phyloP scores from a whole-genome alignment of 495 filamentous ascomycete species.

The Mytilinidion resinicola region DNA sequence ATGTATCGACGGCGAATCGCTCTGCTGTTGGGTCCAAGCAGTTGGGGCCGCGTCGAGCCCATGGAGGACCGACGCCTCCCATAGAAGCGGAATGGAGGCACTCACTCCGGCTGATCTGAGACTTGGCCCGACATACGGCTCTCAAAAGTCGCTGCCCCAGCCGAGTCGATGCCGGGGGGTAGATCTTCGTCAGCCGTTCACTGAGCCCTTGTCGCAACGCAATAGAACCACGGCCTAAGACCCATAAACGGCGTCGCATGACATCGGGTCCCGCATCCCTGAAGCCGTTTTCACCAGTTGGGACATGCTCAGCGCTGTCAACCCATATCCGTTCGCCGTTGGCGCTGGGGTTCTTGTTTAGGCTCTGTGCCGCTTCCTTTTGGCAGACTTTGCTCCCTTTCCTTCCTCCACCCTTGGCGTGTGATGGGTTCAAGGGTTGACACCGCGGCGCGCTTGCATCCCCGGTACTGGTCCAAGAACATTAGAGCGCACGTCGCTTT shows the following conservation, averaged over 20 bases:
- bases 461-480: background rate
- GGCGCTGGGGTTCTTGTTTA: conserved; percentile 7
- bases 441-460: background rate
- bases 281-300: background rate
- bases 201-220: conserved; percentile 12
- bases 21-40: conserved; percentile 9
- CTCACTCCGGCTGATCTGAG: conserved; percentile 26
- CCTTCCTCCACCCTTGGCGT: background rate
- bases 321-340: conserved; percentile 9
- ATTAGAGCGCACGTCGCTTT: background rate
- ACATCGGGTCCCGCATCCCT: background rate
- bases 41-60: conserved; percentile 2
- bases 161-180: conserved; percentile 8
- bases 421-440: background rate
- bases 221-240: conserved; percentile 11
- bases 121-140: conserved; percentile 15
- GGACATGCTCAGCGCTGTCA: conserved; percentile 3
- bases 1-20: conserved; percentile 13
- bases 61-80: conserved; percentile 6
- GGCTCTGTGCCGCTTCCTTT: conserved; percentile 9
- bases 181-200: conserved; percentile 27
- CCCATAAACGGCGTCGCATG: conserved; percentile 21
- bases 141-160: conserved; percentile 3
- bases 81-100: conserved; percentile 7
- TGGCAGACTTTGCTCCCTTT: conserved; percentile 1